A percentile compares a stretch with the other conserved stretches of the same genome.
Conservation (phyloP, 371 early-diverging fungal species). For the Saksenaea oblongispora region DNA sequence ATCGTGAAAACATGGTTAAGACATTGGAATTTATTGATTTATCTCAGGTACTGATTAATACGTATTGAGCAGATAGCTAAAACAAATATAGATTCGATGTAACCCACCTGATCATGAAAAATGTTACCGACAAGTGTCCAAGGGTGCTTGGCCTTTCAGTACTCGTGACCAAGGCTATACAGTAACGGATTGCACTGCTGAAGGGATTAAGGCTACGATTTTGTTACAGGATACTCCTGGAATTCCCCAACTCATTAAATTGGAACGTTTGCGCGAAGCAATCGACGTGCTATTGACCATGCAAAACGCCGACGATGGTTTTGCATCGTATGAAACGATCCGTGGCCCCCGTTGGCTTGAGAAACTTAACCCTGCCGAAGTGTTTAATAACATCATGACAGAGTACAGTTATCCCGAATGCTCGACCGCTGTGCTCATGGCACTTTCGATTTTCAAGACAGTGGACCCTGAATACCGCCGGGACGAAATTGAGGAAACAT, state of each 20-base stretch:
- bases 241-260: constrained; percentile 39
- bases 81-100: constrained; percentile 59
- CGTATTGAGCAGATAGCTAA: too few species aligned
- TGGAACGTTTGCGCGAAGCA: constrained; percentile 78
- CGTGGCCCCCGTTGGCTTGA: constrained; percentile 85
- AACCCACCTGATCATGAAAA: constrained; percentile 68
- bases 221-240: constrained; percentile 67
- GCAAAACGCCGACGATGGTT: constrained; percentile 92
- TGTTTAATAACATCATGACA: constrained; percentile 95
- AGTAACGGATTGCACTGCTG: constrained; percentile 97
- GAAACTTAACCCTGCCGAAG: constrained; percentile 91
- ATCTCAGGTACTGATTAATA: constrained; percentile 61
- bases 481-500: constrained; percentile 74
- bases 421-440: constrained; percentile 91
- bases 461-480: constrained; percentile 80
- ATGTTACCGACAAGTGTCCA: constrained; percentile 80
- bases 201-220: constrained; percentile 85
- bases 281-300: constrained; percentile 89
- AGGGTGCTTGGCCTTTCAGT: constrained; percentile 97
- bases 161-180: constrained; percentile 93
- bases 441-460: constrained; percentile 76
- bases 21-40: constrained; percentile 85
- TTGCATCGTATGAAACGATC: constrained; percentile 87
- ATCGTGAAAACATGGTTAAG: constrained; percentile 66
- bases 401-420: constrained; percentile 98